phyloP scores from a whole-genome alignment of 495 filamentous ascomycete genomes.

The Evansstolkia leycettana region DNA sequence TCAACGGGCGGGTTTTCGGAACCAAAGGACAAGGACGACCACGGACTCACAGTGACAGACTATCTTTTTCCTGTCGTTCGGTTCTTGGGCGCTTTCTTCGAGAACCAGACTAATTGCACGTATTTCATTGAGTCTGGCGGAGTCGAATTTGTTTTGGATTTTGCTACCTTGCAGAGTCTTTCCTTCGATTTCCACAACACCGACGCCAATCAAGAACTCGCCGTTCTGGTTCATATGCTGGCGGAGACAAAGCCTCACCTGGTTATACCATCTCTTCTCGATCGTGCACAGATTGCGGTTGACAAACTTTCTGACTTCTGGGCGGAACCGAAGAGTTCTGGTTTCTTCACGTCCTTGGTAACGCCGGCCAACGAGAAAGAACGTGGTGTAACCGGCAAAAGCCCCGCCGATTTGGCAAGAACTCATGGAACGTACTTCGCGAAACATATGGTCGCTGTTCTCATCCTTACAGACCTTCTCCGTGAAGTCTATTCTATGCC shows the following conservation, averaged over 20 bases:
- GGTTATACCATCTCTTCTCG: constrained; percentile 66
- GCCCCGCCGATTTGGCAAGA: constrained; percentile 14
- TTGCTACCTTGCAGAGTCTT: constrained; percentile 67
- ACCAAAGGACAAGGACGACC: constrained; percentile 34
- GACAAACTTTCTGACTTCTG: constrained; percentile 56
- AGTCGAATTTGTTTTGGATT: constrained; percentile 72
- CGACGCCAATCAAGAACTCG: constrained; percentile 49
- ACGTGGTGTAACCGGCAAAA: constrained; percentile 11
- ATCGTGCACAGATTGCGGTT: constrained; percentile 55
- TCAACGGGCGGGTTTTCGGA: constrained; percentile 18
- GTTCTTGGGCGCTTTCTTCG: constrained; percentile 69
- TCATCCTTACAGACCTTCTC: constrained; percentile 60
- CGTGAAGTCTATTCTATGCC: constrained; percentile 58
- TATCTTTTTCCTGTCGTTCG: constrained; percentile 63
- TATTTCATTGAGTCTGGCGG: constrained; percentile 69
- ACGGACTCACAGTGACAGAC: constrained; percentile 42
- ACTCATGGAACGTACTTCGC: constrained; percentile 57
- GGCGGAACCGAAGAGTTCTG: constrained; percentile 30
- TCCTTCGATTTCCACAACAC: constrained; percentile 61
- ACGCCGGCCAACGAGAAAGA: constrained; percentile 14
- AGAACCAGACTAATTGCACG: constrained; percentile 60
- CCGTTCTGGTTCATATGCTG: constrained; percentile 62
- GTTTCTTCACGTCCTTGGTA: constrained; percentile 57
- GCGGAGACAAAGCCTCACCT: constrained; percentile 75
- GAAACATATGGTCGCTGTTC: constrained; percentile 63